These are phyloP conservation scores for Chara braunii DNA, from an alignment of 139 green algal genomes.

Conservation along the genomic window DNA sequence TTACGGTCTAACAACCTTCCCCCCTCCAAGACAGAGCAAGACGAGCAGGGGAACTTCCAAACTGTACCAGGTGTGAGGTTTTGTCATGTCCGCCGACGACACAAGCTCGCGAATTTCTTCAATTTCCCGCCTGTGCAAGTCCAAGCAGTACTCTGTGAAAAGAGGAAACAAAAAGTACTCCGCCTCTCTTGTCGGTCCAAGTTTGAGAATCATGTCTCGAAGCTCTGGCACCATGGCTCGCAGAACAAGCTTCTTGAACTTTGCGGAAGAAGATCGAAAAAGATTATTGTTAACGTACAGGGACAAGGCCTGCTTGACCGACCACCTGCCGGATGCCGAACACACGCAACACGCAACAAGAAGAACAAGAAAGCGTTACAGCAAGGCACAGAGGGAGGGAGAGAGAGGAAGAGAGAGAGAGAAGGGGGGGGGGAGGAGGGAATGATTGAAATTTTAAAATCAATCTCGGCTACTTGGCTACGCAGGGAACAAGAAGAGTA, in stretches of 20 bases:
- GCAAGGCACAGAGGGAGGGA: no score
- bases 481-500: no score
- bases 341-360: no score
- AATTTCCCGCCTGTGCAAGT: constrained; percentile 23
- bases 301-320: constrained; percentile 28
- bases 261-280: constrained; percentile 16
- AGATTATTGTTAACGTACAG: constrained; percentile 31
- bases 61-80: constrained; percentile 38
- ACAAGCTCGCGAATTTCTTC: constrained; percentile 13
- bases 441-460: no score
- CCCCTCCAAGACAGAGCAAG: no score
- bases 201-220: not conserved
- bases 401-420: no score
- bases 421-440: no score
- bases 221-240: constrained; percentile 10
- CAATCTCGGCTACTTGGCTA: no score
- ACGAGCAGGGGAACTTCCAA: no score
- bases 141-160: constrained; percentile 32
- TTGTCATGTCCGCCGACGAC: constrained; percentile 25
- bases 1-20: no score
- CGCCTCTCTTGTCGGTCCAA: not conserved
- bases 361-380: no score
- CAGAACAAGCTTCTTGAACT: constrained; percentile 33
- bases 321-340: constrained; percentile 21
- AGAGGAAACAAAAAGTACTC: constrained; percentile 38